A percentile compares a stretch with the other conserved stretches of the same genome.
Conservation (phyloP, 495 filamentous ascomycete species). For the Venustampulla echinocandica region DNA sequence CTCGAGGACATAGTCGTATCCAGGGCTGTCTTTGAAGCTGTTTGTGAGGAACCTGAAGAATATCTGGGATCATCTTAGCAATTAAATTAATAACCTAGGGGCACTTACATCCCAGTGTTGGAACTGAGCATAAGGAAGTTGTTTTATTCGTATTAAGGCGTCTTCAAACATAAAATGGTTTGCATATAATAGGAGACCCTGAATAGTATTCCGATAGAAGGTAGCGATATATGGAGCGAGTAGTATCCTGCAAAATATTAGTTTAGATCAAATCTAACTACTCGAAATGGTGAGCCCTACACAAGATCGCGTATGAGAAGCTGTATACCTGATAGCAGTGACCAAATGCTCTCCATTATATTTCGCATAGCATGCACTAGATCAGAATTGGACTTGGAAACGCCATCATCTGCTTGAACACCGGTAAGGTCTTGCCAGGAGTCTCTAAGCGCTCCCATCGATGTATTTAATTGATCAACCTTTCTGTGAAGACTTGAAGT, state of each 20-base stretch:
- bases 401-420: background rate
- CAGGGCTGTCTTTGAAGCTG: background rate
- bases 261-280: background rate
- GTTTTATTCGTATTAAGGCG: background rate
- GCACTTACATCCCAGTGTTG: conserved; percentile 6
- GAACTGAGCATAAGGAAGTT: conserved; percentile 1
- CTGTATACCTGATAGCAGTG: background rate
- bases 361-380: background rate
- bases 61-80: background rate
- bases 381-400: background rate
- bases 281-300: background rate
- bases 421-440: background rate
- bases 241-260: background rate
- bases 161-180: conserved; percentile 8
- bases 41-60: background rate
- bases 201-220: background rate
- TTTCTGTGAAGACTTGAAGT: background rate
- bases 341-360: background rate
- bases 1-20: too few species aligned
- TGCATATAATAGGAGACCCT: background rate
- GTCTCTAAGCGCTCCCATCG: background rate
- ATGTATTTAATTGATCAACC: background rate
- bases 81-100: background rate
- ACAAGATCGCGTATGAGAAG: background rate
- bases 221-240: conserved; percentile 1